Evolutionary conservation across 1,139 yeast species (phyloP), one percentile per base, ranked within the genome.

Genomic region (Arxiozyma telluris): DNA sequence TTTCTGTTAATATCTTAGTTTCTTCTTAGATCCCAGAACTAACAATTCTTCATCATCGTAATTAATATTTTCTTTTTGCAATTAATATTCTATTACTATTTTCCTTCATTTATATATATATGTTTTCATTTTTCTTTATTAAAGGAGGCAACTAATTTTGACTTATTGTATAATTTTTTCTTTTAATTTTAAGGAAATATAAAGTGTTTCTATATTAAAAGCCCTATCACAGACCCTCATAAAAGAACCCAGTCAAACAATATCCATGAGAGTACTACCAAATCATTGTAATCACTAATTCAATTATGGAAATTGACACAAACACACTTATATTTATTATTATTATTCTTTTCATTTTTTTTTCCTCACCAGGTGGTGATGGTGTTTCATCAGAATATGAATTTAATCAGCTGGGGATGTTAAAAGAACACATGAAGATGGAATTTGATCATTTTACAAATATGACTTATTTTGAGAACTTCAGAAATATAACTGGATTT

Each of bases 401-500:
- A 53, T 66, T 54, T 49, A 63, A 64, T 53, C 71, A 67, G 53
- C 49, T 67, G 21, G 58, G 62, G 50, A 53, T 56, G 20, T 52
- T 65, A 43, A 65, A 61, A 50, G 46, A 57, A 4, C 68, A 63
- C 50, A 58, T 60, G 51, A 47, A 45, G 5, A 43, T 51, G 21
- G 71, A 67, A 44, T 67, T 62, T 55, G 60, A 67, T 2, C 67
- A 70, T 15, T 68, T 84, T 45, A 59, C 61, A 18, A 69, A 73
- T 42, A 72, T 80, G 44, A 73, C 77, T 1, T 83, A 78, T 65
- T 56, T 64, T 20, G 58, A 69, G 4, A 89, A 89, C 9, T 84
- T 84, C 65, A 87, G 86, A 0, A 84, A 87, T 61, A 67, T 88
- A 12, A 86, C 95, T 0, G 96, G 96, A 9, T 79, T 84, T 58